These are phyloP conservation scores for Pisolithus microcarpus DNA, from an alignment of 768 basidiomycete genomes.

Conservation along the genomic window DNA sequence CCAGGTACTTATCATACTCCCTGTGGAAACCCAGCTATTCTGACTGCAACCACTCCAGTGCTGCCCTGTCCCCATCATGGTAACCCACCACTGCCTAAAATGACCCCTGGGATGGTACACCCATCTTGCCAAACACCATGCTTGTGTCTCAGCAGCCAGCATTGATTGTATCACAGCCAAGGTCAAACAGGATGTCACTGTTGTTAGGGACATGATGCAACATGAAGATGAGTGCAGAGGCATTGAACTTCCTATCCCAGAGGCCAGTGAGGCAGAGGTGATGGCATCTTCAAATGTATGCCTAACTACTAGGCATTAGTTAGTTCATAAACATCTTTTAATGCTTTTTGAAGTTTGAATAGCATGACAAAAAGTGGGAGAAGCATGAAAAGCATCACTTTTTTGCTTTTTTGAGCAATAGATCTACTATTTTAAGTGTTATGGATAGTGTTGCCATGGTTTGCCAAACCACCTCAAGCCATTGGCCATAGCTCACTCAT, in stretches of 20 bases:
- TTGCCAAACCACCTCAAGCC: no score
- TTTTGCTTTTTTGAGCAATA: no score
- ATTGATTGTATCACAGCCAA: slow-evolving; percentile 84
- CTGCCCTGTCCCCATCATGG: slow-evolving; percentile 95
- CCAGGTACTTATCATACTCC: slow-evolving; percentile 40
- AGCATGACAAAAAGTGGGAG: no score
- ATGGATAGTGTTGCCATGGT: no score
- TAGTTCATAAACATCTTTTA: no score
- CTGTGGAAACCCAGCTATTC: background rate
- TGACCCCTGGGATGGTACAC: slow-evolving; percentile 76
- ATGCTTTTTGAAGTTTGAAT: no score
- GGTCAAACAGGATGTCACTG: slow-evolving; percentile 80
- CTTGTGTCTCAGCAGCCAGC: slow-evolving; percentile 70
- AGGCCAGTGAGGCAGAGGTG: slow-evolving; percentile 19
- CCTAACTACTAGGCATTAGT: no score
- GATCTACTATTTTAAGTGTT: no score
- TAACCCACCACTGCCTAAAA: slow-evolving; percentile 85
- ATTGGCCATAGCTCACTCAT: no score
- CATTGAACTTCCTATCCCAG: slow-evolving; percentile 11
- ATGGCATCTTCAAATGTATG: no score
- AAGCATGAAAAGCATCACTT: no score
- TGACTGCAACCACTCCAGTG: slow-evolving; percentile 40
- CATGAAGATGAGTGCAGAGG: slow-evolving; percentile 46
- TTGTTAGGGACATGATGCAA: slow-evolving; percentile 71
- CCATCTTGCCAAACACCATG: slow-evolving; percentile 74